Evolutionary conservation across 2,329 filamentous ascomycete species (phyloP), one percentile per base, ranked within the genome.

Genomic region (Pestalotiopsis fici): DNA sequence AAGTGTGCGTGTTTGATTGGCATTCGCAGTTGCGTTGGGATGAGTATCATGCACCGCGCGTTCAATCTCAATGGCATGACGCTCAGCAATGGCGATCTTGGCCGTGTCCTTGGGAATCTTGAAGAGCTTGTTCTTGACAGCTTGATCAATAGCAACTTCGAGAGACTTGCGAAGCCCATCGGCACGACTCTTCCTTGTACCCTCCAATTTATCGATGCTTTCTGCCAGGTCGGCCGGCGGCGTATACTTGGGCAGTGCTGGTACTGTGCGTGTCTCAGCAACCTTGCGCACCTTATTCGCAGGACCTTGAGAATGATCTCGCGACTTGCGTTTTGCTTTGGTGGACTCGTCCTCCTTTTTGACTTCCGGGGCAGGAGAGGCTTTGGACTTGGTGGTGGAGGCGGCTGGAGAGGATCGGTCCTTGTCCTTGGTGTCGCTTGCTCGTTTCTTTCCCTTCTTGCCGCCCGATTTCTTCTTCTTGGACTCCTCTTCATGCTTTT

Each of bases 11-110:
- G 94, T 87, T 79, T 97, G 88, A 39, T 83, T 82, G 15, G 76
- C 82, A 72, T 89, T 90, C 64, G 88, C 82, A 67, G 83, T 82
- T 27, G 83, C 81, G 39, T 80, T 81, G 0, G 84, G 82, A 66
- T 90, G 86, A 0, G 83, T 85, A 69, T 87, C 86, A 67, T 86
- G 83, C 15, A 90, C 86, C 3, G 88, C 88, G 73, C 93, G 89
- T 81, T 98, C 95, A 69, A 98, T 91, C 70, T 93, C 88, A 28
- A 97, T 82, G 15, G 92, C 93, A 59, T 95, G 86, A 25, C 86
- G 86, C 75, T 92, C 90, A 12, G 91, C 90, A 67, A 93, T 82
- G 11, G 85, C 85, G 61, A 91, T 89, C 15, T 87, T 83, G 0
- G 88, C 89, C 66, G 89, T 85, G 59, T 88, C 91, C 63, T 90